Conservation (phyloP, 2,329 filamentous ascomycete species). For the Apiospora sp. region DNA sequence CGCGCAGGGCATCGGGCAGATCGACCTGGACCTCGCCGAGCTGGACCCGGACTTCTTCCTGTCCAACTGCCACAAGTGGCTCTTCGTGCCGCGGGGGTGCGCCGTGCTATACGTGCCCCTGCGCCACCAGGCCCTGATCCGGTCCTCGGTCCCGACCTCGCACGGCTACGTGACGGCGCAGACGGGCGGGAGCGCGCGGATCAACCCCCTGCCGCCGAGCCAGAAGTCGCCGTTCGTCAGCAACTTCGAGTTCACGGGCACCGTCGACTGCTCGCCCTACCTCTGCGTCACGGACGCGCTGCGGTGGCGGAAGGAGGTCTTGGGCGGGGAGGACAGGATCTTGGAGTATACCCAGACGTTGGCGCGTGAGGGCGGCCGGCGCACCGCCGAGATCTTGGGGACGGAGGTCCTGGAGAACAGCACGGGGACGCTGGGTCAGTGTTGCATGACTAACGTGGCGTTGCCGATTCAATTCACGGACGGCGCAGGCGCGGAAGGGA, state of each 20-base stretch:
- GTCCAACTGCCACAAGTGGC: slow-evolving; percentile 91
- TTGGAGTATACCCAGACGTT: slow-evolving; percentile 68
- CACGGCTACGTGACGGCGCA: slow-evolving; percentile 72
- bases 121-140: slow-evolving; percentile 78
- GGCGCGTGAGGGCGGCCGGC: slow-evolving; percentile 68
- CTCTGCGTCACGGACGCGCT: slow-evolving; percentile 77
- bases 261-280: slow-evolving; percentile 75
- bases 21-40: slow-evolving; percentile 70
- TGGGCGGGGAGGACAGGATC: slow-evolving; percentile 79
- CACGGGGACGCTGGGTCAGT: slow-evolving; percentile 67
- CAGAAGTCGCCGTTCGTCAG: slow-evolving; percentile 67
- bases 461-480: slow-evolving; percentile 65
- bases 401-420: slow-evolving; percentile 77
- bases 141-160: slow-evolving; percentile 79
- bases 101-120: slow-evolving; percentile 81
- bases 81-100: slow-evolving; percentile 80
- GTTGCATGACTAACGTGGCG: slow-evolving; percentile 76
- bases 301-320: slow-evolving; percentile 70
- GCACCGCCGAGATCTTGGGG: slow-evolving; percentile 68
- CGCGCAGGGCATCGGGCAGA: slow-evolving; percentile 84
- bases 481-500: slow-evolving; percentile 32
- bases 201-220: slow-evolving; percentile 52
- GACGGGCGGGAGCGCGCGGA: slow-evolving; percentile 33
- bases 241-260: slow-evolving; percentile 81
- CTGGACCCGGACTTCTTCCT: slow-evolving; percentile 87